Percentiles rank a stretch among this genome's conserved stretches.
Evolutionary conservation across 495 filamentous ascomycete genomes (phyloP).

Genomic region (Cetradonia linearis): DNA sequence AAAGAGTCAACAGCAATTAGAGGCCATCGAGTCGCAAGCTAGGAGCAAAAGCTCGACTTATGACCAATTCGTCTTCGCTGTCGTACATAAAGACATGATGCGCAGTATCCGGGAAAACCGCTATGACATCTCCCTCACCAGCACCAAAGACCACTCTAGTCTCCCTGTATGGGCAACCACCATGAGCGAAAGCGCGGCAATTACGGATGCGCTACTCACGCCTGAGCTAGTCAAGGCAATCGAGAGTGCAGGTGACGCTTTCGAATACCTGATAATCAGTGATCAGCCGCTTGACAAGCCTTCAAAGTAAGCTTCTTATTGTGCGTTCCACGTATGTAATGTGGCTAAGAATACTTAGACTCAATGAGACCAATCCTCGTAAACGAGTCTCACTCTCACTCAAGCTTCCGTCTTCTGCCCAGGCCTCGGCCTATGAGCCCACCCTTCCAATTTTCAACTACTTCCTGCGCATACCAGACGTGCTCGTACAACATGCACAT

Average conservation of each 20-base stretch:
- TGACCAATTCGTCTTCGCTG: constrained; percentile 87
- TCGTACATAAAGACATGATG: constrained; percentile 95
- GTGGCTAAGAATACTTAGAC: constrained; percentile 41
- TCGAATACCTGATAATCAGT: constrained; percentile 81
- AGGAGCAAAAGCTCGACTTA: constrained; percentile 58
- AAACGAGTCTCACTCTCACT: constrained; percentile 78
- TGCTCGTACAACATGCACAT: constrained; percentile 62
- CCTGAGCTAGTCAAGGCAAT: constrained; percentile 75
- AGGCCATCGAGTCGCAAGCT: constrained; percentile 40
- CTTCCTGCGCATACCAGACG: constrained; percentile 77
- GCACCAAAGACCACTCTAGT: constrained; percentile 81
- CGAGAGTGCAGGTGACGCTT: constrained; percentile 63
- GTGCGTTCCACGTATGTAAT: neutral
- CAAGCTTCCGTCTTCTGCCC: constrained; percentile 51
- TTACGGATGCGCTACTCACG: constrained; percentile 80
- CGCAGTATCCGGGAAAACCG: constrained; percentile 79
- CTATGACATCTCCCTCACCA: constrained; percentile 87
- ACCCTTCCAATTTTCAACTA: constrained; percentile 68
- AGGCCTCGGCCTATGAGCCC: constrained; percentile 48
- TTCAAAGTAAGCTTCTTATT: constrained; percentile 51
- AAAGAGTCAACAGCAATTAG: constrained; percentile 37
- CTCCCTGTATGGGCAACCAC: constrained; percentile 87
- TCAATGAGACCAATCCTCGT: constrained; percentile 72
- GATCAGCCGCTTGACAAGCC: constrained; percentile 91
- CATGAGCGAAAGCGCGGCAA: constrained; percentile 93